Conservation (phyloP, 345 rosid genomes). For the Durio zibethinus region DNA sequence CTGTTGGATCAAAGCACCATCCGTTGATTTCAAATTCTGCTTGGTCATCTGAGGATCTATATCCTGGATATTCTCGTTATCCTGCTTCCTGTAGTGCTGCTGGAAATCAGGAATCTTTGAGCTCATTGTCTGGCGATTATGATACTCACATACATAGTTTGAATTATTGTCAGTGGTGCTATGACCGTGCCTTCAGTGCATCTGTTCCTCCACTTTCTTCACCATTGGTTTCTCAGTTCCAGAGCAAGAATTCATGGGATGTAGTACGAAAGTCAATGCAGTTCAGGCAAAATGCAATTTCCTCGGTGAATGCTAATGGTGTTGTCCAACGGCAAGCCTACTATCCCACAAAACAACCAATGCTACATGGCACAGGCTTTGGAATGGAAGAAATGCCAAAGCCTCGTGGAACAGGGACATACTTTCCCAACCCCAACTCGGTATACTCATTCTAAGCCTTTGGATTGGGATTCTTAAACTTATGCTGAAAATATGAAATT, state of each 20-base stretch:
- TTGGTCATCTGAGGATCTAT: slow-evolving; percentile 44
- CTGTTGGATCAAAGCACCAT: slow-evolving; percentile 33
- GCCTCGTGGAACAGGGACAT: slow-evolving; percentile 87
- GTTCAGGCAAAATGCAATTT: slow-evolving; percentile 33
- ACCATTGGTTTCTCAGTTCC: slow-evolving; percentile 42
- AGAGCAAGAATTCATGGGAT: slow-evolving; percentile 59
- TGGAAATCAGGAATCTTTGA: slow-evolving; percentile 28
- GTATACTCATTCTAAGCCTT: slow-evolving; percentile 36
- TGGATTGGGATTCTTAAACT: slow-evolving; percentile 12
- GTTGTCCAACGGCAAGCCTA: slow-evolving; percentile 39
- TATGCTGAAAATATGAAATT: slow-evolving; percentile 9
- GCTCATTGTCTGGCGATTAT: slow-evolving; percentile 55
- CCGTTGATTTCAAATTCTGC: slow-evolving; percentile 29
- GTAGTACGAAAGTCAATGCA: slow-evolving; percentile 41
- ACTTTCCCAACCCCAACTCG: slow-evolving; percentile 55
- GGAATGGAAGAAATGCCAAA: slow-evolving; percentile 63
- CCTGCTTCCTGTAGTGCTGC: slow-evolving; percentile 25
- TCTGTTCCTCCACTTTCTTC: slow-evolving; percentile 42
- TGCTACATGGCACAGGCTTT: slow-evolving; percentile 46
- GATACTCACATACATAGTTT: slow-evolving; percentile 47
- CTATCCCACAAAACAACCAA: slow-evolving; percentile 35
- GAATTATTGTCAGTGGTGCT: slow-evolving; percentile 41
- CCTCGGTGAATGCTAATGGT: slow-evolving; percentile 50
- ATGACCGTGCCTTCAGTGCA: slow-evolving; percentile 38
- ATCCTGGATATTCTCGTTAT: slow-evolving; percentile 33